Base-by-base conservation (phyloP, 179 eudicot species). In the Amaranthus tricolor region DNA sequence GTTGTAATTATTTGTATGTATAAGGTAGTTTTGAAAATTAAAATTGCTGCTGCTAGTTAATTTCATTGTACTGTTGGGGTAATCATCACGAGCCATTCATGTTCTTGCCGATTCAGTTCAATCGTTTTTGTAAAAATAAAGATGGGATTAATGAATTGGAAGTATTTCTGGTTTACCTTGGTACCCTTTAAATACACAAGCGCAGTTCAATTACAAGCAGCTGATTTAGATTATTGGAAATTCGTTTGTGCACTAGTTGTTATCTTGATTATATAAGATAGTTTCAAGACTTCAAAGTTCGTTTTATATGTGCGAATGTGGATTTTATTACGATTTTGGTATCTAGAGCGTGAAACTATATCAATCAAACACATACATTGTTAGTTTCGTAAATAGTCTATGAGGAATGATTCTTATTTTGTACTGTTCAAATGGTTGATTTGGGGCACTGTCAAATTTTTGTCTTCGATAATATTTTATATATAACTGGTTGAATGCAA, bases 101-200 rank as follows among this genome's bases (percentile, higher is more conserved):
- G 71, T 62, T 57, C 62, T 45, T 68, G 61, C 43, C 43, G 45
- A 56, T 71, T 53, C 19, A 70, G 44, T 66, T 12, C 21, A 50
- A 66, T 66, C 16, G 16, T 77, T 24, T 4, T 68, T 81, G 84
- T 77, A 77, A 63, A 70, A 31, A 31, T 31, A 31, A 31, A 43
- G 40, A 55, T 47, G 10, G 59, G 53, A 77, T 68, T 70, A 77
- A 75, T 82, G 77, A 82, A 81, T 82, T 45, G 57, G 57, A 13
- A 61, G 66, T 60, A 20, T 65, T 75, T 70, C 17, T 77, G 61
- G 69, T 61, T 51, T 21, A 71, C n/a, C 17, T 64, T 31, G 45
- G 64, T 20, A 47, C 12, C 57, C 47, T 71, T 55, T 20, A 15
- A 31, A 31, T 31, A 56, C 21, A 44, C 43, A 50, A 21, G 48